phyloP scores from a whole-genome alignment of 352 stramenopile species.

The Phytophthora multivora region DNA sequence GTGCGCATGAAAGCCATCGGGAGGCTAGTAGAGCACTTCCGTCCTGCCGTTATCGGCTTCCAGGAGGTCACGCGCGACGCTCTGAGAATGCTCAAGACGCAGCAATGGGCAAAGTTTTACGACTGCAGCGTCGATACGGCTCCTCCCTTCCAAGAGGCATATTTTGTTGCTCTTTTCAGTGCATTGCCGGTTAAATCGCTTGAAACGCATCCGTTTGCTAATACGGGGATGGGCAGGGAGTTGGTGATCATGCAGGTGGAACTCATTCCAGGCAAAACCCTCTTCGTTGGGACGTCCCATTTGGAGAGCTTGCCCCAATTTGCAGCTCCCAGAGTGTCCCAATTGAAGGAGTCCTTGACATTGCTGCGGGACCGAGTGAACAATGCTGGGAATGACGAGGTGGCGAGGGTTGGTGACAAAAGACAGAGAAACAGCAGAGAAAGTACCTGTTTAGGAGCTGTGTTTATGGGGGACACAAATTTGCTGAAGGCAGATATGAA shows the following conservation, averaged over 20 bases:
- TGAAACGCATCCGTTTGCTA: constrained; percentile 69
- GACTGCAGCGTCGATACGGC: constrained; percentile 78
- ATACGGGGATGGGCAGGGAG: constrained; percentile 77
- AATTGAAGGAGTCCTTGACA: constrained; percentile 61
- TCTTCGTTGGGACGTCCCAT: constrained; percentile 71
- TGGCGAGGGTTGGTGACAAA: constrained; percentile 7
- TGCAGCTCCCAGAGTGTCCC: constrained; percentile 41
- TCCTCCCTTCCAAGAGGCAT: constrained; percentile 69
- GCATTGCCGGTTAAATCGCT: constrained; percentile 64
- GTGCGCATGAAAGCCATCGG: constrained; percentile 71
- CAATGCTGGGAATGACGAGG: constrained; percentile 20
- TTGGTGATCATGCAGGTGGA: constrained; percentile 66
- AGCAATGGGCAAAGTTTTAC: constrained; percentile 72
- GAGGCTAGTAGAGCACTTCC: constrained; percentile 46
- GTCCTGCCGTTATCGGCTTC: constrained; percentile 74
- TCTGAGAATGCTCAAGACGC: constrained; percentile 54
- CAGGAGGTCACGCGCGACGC: constrained; percentile 76
- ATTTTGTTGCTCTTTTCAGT: constrained; percentile 83
- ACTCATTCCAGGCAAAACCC: constrained; percentile 41
- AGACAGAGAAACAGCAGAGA: background rate
- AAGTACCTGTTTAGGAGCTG: constrained; percentile 51
- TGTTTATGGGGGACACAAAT: constrained; percentile 85
- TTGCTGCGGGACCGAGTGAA: constrained; percentile 54
- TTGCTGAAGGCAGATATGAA: constrained; percentile 64
- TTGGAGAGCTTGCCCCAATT: constrained; percentile 77